These are phyloP conservation scores for Paecilomyces formosus DNA, from an alignment of 2,329 filamentous ascomycete genomes.

Conservation along the genomic window DNA sequence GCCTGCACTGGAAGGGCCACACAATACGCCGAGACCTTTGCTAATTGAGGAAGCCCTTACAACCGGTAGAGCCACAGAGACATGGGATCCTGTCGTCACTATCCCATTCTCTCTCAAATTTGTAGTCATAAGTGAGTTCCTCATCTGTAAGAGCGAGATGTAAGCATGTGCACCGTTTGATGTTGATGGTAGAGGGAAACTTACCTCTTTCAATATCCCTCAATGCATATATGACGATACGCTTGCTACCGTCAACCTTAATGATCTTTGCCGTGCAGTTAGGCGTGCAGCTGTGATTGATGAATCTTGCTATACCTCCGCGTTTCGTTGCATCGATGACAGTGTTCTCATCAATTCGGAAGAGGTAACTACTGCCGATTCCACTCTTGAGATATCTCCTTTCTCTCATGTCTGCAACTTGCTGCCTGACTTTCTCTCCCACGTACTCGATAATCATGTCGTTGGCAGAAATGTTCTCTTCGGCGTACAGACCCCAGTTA, in stretches of 20 bases:
- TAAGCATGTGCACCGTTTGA: constrained; percentile 8
- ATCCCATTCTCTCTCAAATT: constrained; percentile 95
- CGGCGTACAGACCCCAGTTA: constrained; percentile 96
- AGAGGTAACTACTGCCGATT: constrained; percentile 94
- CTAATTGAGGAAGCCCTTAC: constrained; percentile 98
- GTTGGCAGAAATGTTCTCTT: constrained; percentile 93
- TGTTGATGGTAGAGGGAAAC: constrained; percentile 30
- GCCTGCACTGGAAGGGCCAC: background rate
- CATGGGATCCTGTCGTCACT: constrained; percentile 94
- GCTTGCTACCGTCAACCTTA: constrained; percentile 93
- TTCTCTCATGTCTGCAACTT: constrained; percentile 94
- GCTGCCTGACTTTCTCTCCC: constrained; percentile 91
- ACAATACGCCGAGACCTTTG: background rate
- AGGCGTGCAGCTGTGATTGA: constrained; percentile 95
- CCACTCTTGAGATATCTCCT: constrained; percentile 88
- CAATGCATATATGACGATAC: constrained; percentile 97
- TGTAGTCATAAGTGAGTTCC: constrained; percentile 99
- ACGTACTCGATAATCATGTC: constrained; percentile 99
- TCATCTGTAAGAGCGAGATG: constrained; percentile 57
- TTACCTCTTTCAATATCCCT: constrained; percentile 91
- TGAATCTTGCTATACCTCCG: constrained; percentile 94
- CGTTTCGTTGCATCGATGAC: constrained; percentile 98
- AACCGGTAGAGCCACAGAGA: constrained; percentile 89
- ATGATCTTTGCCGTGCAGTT: constrained; percentile 99
- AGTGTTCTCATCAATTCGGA: constrained; percentile 95